These are phyloP conservation scores for Aspergillus aculeatinus DNA, from an alignment of 2,329 filamentous ascomycete genomes.

Conservation along the genomic window DNA sequence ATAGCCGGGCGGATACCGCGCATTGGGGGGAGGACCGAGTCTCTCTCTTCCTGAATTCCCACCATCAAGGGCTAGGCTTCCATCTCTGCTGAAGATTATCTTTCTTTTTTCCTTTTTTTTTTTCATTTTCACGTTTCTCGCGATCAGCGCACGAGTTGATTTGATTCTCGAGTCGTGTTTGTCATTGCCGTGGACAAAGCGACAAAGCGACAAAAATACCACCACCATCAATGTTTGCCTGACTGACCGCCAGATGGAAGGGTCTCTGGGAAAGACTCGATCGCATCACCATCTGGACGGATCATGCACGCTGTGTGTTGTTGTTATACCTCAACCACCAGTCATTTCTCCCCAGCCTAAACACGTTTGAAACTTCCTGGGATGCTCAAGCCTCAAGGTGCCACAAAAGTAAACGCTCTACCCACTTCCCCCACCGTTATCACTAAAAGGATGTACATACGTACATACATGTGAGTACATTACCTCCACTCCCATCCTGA, in stretches of 20 bases:
- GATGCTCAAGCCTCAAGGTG: not conserved
- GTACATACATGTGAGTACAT: not conserved
- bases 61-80: not conserved
- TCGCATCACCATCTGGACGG: not conserved
- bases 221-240: slow-evolving; percentile 1
- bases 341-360: not conserved
- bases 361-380: slow-evolving; percentile 3
- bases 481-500: not conserved
- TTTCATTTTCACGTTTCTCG: slow-evolving; percentile 1
- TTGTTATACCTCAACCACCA: not conserved
- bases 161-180: slow-evolving; percentile 4
- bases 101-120: slow-evolving; percentile 4
- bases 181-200: not conserved
- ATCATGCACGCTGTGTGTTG: not conserved
- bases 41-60: not conserved
- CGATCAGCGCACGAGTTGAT: slow-evolving; percentile 12
- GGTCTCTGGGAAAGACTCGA: not conserved
- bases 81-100: not conserved
- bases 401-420: not conserved
- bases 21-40: slow-evolving; percentile 4
- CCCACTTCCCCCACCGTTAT: not conserved
- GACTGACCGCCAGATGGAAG: slow-evolving; percentile 9
- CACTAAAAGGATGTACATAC: not conserved
- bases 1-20: slow-evolving; percentile 19
- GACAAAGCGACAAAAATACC: slow-evolving; percentile 1